These are phyloP conservation scores for Pichia pseudocactophila DNA, from an alignment of 805 yeast genomes.

Conservation along the genomic window DNA sequence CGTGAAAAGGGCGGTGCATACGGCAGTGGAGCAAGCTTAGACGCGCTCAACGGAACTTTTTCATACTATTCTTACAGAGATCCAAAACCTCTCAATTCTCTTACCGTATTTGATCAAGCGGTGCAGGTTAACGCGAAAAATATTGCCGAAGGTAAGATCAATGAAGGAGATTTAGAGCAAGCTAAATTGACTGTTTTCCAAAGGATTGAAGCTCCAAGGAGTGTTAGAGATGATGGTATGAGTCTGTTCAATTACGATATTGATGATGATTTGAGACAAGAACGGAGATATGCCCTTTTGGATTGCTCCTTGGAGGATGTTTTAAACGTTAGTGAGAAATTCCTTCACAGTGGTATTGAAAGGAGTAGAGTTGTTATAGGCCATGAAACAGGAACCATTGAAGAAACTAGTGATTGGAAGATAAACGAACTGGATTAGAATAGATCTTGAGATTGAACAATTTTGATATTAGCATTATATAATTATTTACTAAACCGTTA, in stretches of 20 bases:
- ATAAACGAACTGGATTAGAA: slow-evolving; percentile 6
- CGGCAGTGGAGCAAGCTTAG: slow-evolving; percentile 88
- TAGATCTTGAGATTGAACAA: too few species aligned
- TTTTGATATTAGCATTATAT: too few species aligned
- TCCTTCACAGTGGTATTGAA: slow-evolving; percentile 29
- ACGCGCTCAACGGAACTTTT: slow-evolving; percentile 71
- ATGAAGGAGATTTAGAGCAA: slow-evolving; percentile 63
- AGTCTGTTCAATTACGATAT: slow-evolving; percentile 57
- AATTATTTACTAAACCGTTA: too few species aligned
- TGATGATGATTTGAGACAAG: slow-evolving; percentile 70
- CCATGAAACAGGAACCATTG: slow-evolving; percentile 4
- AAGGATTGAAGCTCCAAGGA: slow-evolving; percentile 80
- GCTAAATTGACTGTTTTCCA: slow-evolving; percentile 91
- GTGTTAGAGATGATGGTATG: slow-evolving; percentile 72
- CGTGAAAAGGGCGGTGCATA: slow-evolving; percentile 97
- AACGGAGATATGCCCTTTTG: slow-evolving; percentile 64
- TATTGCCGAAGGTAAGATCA: slow-evolving; percentile 20
- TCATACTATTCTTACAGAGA: slow-evolving; percentile 88
- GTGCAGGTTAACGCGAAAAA: slow-evolving; percentile 36
- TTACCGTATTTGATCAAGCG: slow-evolving; percentile 46
- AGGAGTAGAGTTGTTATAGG: slow-evolving; percentile 18
- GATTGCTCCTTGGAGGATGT: slow-evolving; percentile 59
- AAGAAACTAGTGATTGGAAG: slow-evolving; percentile 5
- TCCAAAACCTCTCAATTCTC: slow-evolving; percentile 72
- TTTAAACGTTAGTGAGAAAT: slow-evolving; percentile 55